Conservation (phyloP, 2,329 filamentous ascomycete species). For the Sporothrix mexicana region DNA sequence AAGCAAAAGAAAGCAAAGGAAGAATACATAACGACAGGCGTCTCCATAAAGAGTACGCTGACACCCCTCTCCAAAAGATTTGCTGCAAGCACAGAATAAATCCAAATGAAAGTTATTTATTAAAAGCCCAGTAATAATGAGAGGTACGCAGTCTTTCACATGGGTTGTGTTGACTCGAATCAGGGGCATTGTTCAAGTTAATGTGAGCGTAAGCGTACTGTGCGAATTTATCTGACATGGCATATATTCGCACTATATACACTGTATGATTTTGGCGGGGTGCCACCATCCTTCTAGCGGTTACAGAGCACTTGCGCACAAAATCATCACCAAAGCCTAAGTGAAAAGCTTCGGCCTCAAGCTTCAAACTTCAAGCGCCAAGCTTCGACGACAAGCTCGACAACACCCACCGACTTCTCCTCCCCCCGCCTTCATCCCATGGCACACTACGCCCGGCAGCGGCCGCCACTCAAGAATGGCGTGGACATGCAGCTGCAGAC, state of each 20-base stretch:
- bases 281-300: constrained; percentile 8
- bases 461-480: constrained; percentile 54
- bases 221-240: not conserved
- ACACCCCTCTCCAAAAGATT: not conserved
- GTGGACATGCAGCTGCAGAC: constrained; percentile 62
- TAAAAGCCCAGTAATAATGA: not conserved
- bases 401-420: not conserved
- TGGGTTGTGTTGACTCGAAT: not conserved
- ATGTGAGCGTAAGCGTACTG: not conserved
- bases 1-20: not conserved
- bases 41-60: not conserved
- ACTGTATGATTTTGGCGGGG: not conserved
- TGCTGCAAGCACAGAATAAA: not conserved
- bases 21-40: not conserved
- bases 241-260: constrained; percentile 1
- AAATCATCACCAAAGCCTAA: not conserved
- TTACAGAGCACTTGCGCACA: not conserved
- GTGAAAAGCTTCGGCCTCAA: constrained; percentile 11
- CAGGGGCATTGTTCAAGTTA: not conserved
- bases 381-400: not conserved
- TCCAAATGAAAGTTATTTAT: not conserved
- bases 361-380: not conserved
- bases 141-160: not conserved
- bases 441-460: constrained; percentile 37
- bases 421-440: constrained; percentile 35